Conservation (phyloP, 345 rosid genomes). For the Lagerstroemia speciosa region DNA sequence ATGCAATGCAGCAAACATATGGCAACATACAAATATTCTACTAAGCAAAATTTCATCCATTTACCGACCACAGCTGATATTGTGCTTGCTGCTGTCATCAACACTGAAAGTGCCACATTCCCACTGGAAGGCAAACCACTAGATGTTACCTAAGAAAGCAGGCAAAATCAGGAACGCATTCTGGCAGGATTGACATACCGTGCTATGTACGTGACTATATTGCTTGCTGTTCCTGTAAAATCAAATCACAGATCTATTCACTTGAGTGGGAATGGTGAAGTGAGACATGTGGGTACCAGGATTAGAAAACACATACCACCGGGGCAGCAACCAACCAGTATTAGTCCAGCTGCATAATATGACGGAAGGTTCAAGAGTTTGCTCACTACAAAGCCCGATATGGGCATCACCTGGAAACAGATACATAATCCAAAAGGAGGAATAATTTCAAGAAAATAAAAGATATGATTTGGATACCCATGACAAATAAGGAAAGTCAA, state of each 20-base stretch:
- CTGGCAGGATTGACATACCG: slow-evolving; percentile 27
- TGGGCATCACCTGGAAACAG: slow-evolving; percentile 66
- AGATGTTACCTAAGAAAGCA: slow-evolving; percentile 9
- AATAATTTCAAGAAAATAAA: neutral
- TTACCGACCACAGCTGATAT: slow-evolving; percentile 74
- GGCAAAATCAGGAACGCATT: slow-evolving; percentile 4
- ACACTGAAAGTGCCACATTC: slow-evolving; percentile 80
- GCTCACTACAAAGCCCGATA: slow-evolving; percentile 71
- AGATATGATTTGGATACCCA: no score
- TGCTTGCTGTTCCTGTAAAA: slow-evolving; percentile 85
- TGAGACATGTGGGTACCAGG: neutral
- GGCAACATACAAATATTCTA: neutral
- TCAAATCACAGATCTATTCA: slow-evolving; percentile 8
- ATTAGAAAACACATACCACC: slow-evolving; percentile 46
- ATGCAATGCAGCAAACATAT: neutral
- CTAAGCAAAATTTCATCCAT: neutral
- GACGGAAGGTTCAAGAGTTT: slow-evolving; percentile 76
- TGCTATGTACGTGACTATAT: slow-evolving; percentile 78
- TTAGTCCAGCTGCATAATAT: slow-evolving; percentile 87
- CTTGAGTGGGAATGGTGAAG: neutral
- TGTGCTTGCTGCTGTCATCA: slow-evolving; percentile 93
- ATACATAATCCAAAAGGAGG: neutral
- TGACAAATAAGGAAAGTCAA: no score
- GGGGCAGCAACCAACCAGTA: slow-evolving; percentile 88
- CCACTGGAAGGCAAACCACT: slow-evolving; percentile 38